Base-by-base conservation (phyloP, 2,329 filamentous ascomycete genomes). In the Plenodomus tracheiphilus region DNA sequence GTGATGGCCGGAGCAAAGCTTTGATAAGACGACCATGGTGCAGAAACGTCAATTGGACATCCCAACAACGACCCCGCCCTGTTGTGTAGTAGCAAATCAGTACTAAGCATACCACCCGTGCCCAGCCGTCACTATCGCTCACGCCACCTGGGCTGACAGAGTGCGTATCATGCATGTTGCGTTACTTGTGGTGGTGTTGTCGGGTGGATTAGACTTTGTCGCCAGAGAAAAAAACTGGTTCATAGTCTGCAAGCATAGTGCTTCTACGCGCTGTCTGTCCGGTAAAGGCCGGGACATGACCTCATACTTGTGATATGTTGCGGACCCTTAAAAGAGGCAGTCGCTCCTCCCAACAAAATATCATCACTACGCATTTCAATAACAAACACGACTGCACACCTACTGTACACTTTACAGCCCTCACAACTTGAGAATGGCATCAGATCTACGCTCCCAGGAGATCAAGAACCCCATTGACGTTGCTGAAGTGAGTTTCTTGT, bases 381-480 rank as follows among this genome's bases (percentile, higher is more conserved):
- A 40, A 39, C 15, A 51, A 43, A 30, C 47, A 53, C 18, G 21
- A 34, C 18, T 16, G 6, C 44, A 53, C 18, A 15, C 39, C 19
- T 25, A 36, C 40, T 32, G 30, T 46, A 43, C 25, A 40, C 36
- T 42, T 21, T 39, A 28, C 34, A 49, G 22, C 7, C 37, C 36
- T 46, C 37, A 18, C 41, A 17, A 20, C 25, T 41, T 37, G 21
- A 59, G 38, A 17, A 74, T 72, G 65, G 66, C 73, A 18, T 61
- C 58, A 54, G 56, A 79, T 53, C 68, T 79, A 43, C 66, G 75
- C 53, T 72, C 71, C 17, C 65, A 72, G 38, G 68, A 71, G 37
- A 68, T 79, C 53, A 72, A 75, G 56, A 65, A 75, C 52, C 74
- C 73, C 41, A 62, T 79, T 21, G 81, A 86, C 52, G 81, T 88